Conservation (phyloP, 345 rosid species). For the Pugionium cornutum region DNA sequence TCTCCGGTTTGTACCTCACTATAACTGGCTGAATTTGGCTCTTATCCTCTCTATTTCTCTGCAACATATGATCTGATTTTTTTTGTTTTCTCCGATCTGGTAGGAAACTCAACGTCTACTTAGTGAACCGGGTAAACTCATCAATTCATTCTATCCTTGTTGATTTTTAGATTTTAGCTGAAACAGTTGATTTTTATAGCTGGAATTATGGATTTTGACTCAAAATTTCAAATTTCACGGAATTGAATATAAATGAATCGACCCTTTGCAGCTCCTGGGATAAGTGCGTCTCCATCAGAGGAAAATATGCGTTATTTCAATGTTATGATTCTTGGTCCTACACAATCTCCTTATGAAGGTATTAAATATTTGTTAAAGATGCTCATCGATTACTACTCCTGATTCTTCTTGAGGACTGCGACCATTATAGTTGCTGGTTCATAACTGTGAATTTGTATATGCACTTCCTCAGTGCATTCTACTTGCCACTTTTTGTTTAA, state of each 20-base stretch:
- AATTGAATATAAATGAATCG: background rate
- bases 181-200: slow-evolving; percentile 6
- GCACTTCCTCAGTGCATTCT: background rate
- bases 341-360: slow-evolving; percentile 99
- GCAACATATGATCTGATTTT: slow-evolving; percentile 24
- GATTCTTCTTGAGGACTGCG: background rate
- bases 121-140: slow-evolving; percentile 86
- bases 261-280: slow-evolving; percentile 78
- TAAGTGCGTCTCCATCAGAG: slow-evolving; percentile 96
- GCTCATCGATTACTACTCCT: too few relatives aligned
- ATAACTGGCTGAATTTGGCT: background rate
- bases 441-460: background rate
- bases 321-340: slow-evolving; percentile 97
- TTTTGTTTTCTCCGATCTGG: slow-evolving; percentile 25
- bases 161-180: slow-evolving; percentile 14
- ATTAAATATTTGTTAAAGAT: background rate
- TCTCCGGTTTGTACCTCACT: background rate
- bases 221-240: background rate
- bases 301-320: slow-evolving; percentile 95
- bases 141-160: background rate
- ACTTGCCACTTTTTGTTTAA: background rate
- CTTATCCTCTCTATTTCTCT: slow-evolving; percentile 6
- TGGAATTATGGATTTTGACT: background rate
- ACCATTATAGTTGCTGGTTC: background rate
- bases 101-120: slow-evolving; percentile 99